Base-by-base conservation (phyloP, 176 grass and related monocot genomes). In the Typha latifolia region DNA sequence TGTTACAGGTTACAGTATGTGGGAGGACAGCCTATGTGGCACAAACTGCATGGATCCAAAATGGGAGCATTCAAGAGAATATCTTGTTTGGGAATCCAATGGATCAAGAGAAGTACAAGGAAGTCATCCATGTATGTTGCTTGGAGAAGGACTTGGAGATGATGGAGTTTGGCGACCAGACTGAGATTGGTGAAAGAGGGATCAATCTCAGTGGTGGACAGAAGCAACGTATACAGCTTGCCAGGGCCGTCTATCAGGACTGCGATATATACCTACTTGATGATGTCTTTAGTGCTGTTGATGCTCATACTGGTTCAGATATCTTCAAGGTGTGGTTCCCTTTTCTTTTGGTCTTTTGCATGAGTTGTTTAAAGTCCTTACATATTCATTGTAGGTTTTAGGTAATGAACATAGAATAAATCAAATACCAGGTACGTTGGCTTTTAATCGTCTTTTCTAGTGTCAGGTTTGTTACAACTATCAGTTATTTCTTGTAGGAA, bases 141-240 rank as follows among this genome's bases (percentile, higher is more conserved):
- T 71, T 90, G 5, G 72, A 82, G 72, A 90, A 74, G 49, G 87
- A 90, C 72, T 66, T 90, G 49, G 87, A 90, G 68, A 74, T 77
- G 82, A 90, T 90, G 87, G 82, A 90, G 78, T 90, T 85, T 27
- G 82, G 82, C 19, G 87, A 90, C 62, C 87, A 85, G 55, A 90
- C 87, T 47, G 87, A 90, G 78, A 85, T 90, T 15, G 87, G 87
- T 12, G 87, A 90, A 53, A 66, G 87, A 62, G 87, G 87, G 37
- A 85, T 90, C 73, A 90, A 90, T 76, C 87, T 90, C 52, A 90
- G 87, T 29, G 87, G 87, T 29, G 87, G 87, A 7, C 87, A 90
- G 52, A 90, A 90, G 72, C 87, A 90, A 14, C 82, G 82, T 23
- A 85, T 90, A 23, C 87, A 90, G 76, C 87, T 90, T 1, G 87